Evolutionary conservation across 495 filamentous ascomycete genomes (phyloP), one percentile per base, ranked within the genome.

Genomic region (Hypoxylon lienhwacheense): DNA sequence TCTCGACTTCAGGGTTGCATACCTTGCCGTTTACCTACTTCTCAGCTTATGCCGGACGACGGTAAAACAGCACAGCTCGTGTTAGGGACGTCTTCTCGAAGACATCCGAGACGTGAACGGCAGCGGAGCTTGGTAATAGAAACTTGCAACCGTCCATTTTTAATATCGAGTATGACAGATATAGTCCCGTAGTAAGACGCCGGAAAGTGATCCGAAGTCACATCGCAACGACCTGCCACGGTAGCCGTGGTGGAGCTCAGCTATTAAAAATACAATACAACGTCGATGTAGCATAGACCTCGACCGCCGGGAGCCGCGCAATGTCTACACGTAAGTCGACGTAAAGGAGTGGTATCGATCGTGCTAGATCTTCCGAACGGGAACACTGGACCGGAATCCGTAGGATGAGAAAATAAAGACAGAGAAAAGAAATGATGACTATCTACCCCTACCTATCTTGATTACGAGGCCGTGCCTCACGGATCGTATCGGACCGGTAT

Each of bases 161-260:
- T 48, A 47, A 53, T 54, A 51, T 46, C 47, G 42, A 48, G 11
- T 35, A 56, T 61, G 58, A 61, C 58, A 61, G 56, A 61, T 61
- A 47, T 25, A 53, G 48, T 52, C 42, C 29, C 26, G 47, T 56
- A 61, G 52, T 56, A 61, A 61, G 55, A 55, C 53, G 24, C 32
- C 52, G 47, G 47, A 42, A 61, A 47, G 42, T 46, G 35, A 43
- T 32, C 58, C 47, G 42, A 47, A 61, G 58, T 61, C 52, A 56
- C 58, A 56, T 56, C 47, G 58, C 58, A 48, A 61, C 58, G 47
- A 55, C 52, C 52, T 53, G 29, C 35, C 47, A 33, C 31, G 47
- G 47, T 31, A 48, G 36, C 35, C 50, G 14, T 53, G 15, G 42
- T 52, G 47, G 51, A 56, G 58, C 43, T 44, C 22, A 39, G 11